Conservation (phyloP, 768 basidiomycete genomes). For the Boletus tylopilopsis region DNA sequence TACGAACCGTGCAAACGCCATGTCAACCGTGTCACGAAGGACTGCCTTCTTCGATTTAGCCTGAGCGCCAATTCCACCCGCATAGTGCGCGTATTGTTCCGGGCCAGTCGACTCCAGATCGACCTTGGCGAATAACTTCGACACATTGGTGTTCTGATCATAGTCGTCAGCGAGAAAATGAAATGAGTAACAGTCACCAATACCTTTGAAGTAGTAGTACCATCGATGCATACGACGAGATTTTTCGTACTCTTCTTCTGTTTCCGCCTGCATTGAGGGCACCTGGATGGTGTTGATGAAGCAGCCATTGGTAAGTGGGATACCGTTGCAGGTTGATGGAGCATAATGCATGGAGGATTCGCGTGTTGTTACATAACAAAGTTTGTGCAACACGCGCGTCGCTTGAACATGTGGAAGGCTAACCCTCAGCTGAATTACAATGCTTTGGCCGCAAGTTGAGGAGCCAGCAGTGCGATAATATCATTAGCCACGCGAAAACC, state of each 20-base stretch:
- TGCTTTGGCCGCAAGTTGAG: too few species aligned
- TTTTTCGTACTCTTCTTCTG: constrained; percentile 13
- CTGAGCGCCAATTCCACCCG: constrained; percentile 37
- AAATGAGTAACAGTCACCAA: neutral
- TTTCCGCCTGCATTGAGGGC: constrained; percentile 11
- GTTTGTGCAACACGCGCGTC: too few species aligned
- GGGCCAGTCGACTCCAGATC: constrained; percentile 16
- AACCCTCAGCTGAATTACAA: too few species aligned
- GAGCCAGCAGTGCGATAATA: too few species aligned
- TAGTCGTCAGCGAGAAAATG: constrained; percentile 1
- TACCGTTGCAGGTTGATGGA: too few species aligned
- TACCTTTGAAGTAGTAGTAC: constrained; percentile 21
- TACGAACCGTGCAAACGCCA: constrained; percentile 37
- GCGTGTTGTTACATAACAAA: too few species aligned
- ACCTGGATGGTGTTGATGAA: neutral
- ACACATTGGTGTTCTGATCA: constrained; percentile 36
- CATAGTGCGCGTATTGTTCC: constrained; percentile 33
- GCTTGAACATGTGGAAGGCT: too few species aligned
- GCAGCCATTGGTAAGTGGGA: too few species aligned
- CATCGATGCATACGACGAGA: constrained; percentile 23
- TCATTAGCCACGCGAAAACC: too few species aligned
- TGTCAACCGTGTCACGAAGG: constrained; percentile 29
- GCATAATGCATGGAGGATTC: too few species aligned
- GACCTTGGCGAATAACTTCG: constrained; percentile 32
- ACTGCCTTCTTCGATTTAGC: constrained; percentile 20